Conservation (phyloP, 2,329 filamentous ascomycete genomes). For the Ophiostoma pallidulum region DNA sequence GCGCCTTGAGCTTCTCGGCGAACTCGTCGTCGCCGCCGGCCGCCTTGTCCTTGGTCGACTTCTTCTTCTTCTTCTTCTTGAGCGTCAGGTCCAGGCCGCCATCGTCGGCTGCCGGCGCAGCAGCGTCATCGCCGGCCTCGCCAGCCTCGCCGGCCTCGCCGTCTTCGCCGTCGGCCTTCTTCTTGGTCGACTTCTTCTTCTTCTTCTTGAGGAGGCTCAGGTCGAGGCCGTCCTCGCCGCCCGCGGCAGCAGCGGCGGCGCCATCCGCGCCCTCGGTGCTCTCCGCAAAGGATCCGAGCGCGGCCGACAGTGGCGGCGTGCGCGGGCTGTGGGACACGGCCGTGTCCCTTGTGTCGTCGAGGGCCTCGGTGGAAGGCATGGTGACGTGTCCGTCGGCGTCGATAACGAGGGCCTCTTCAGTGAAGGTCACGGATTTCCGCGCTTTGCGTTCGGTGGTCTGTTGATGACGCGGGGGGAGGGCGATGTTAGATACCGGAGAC, state of each 20-base stretch:
- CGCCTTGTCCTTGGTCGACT: constrained; percentile 34
- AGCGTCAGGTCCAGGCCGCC: constrained; percentile 42
- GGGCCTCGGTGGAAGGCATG: constrained; percentile 54
- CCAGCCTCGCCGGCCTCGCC: constrained; percentile 17
- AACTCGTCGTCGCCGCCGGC: constrained; percentile 45
- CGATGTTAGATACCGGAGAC: not conserved
- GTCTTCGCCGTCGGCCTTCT: constrained; percentile 44
- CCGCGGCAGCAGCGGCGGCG: constrained; percentile 26
- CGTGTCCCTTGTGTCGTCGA: constrained; percentile 67
- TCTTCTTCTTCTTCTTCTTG: constrained; percentile 79
- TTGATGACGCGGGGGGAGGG: not conserved
- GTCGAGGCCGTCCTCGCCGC: constrained; percentile 50
- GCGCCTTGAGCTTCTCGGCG: constrained; percentile 51
- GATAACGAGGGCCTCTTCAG: constrained; percentile 77
- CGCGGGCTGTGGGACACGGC: constrained; percentile 69
- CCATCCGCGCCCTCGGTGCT: constrained; percentile 21
- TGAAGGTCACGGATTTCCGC: constrained; percentile 82
- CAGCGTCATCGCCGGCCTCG: constrained; percentile 35
- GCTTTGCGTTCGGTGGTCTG: constrained; percentile 16
- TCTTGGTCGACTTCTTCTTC: constrained; percentile 43
- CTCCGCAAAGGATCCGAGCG: constrained; percentile 47
- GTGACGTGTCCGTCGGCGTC: constrained; percentile 82
- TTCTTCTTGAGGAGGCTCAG: constrained; percentile 52
- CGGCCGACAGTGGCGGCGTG: constrained; percentile 51
- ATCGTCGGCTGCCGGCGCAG: constrained; percentile 52